Base-by-base conservation (phyloP, 225 moss, liverwort and hornwort species). In the Physcomitrellopsis africana region DNA sequence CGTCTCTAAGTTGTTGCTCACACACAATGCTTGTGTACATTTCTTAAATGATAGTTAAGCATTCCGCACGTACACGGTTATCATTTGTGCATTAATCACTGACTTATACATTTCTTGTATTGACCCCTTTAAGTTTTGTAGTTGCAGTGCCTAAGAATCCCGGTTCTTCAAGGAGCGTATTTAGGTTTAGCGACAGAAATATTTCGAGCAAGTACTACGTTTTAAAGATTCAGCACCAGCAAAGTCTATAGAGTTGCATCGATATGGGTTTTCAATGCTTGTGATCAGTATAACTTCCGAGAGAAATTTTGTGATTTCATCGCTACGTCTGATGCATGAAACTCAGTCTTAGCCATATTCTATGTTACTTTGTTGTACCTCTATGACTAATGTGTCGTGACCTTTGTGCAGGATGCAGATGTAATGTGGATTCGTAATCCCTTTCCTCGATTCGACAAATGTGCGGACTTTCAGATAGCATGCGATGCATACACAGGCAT, bases 351-450 rank as follows among this genome's bases (percentile, higher is more conserved):
- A 69, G 37, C 32, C 43, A 42, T 48, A 3, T 29, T 29, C 42
- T 56, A 27, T 62, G 60, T 66, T 49, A 66, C 51, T 62, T 37
- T 37, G 44, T n/a, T 66, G 51, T 55, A 51, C 61, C 60, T 61
- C 77, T 60, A 60, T 65, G n/a, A 55, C 72, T 82, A 47, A 86
- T 79, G 54, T 66, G 70, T 72, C n/a, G 60, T 74, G 69, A 9
- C 48, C 65, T 76, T 62, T 72, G 46, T 37, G 85, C 90, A 99
- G 97, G 99, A 99, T 86, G 95, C 95, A 64, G 99, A 99, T 78
- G 89, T 99, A 22, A 86, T 99, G 93, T 99, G 99, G 99, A 95
- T 95, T 53, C 90, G 99, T 60, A 81, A 95, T 75, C 99, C 99
- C 37, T 99, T 99, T 74, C 85, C 76, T 44, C 87, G 83, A 64